Evolutionary conservation across 2,329 filamentous ascomycete genomes (phyloP).

Genomic region (Rhynchosporium graminicola): DNA sequence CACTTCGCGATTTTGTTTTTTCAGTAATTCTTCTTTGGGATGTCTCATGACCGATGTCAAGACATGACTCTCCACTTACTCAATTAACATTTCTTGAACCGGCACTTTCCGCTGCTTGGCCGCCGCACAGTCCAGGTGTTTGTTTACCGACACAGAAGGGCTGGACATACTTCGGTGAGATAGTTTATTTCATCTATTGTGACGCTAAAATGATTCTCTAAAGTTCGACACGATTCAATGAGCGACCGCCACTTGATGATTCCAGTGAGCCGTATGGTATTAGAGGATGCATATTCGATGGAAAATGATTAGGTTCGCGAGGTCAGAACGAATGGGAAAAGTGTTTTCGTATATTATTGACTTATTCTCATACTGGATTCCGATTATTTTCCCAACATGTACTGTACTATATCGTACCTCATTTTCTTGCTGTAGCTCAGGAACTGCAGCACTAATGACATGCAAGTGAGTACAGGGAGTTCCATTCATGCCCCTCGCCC

Average conservation of each 20-base stretch:
- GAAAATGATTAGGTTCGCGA: no score
- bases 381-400: no score
- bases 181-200: not conserved
- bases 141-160: not conserved
- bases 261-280: no score
- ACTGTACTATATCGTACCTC: no score
- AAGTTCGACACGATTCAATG: no score
- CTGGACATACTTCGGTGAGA: not conserved
- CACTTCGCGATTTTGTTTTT: not conserved
- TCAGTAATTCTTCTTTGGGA: not conserved
- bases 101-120: not conserved
- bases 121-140: not conserved
- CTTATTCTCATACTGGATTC: no score
- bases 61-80: not conserved
- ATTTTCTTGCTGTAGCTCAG: no score
- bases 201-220: not conserved
- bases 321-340: no score
- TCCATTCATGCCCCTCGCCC: not conserved
- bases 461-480: not conserved
- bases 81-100: not conserved
- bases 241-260: no score
- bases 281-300: no score
- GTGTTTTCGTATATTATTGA: no score
- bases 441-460: not conserved
- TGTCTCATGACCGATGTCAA: not conserved